Evolutionary conservation across 805 yeast genomes (phyloP), one percentile per base, ranked within the genome.

Genomic region (Starmerella cellae): DNA sequence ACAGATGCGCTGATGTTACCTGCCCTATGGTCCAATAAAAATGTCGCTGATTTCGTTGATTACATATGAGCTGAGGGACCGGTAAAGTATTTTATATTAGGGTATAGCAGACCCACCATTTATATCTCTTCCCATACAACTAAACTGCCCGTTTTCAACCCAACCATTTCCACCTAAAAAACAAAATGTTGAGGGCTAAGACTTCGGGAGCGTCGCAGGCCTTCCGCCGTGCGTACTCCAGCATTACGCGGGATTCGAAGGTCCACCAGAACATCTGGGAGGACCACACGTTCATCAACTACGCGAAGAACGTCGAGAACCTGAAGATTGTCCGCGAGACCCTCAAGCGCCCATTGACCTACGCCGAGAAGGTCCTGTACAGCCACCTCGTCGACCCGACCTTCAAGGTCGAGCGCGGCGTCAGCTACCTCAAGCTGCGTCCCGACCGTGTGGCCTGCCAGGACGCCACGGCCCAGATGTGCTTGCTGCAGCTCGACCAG

Each of bases 401-500:
- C 54, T 84, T 84, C 66, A 78, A 80, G 51, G 75, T 81, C 55
- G 74, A 67, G 65, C 79, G 97, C 64, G 96, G 97, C 61, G 74
- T 76, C 44, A 79, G 91, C 38, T 88, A 88, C 69, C 73, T 87
- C 65, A 88, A 88, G 68, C 74, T 88, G 62, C 79, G 94, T 68
- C 97, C 97, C 43, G 97, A 87, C 65, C 77, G 97, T 65, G 96
- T 88, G 48, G 96, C 96, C 38, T 85, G 94, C 81, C 97, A 87
- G 71, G 97, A 87, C 71, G 97, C 97, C 45, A 84, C 95, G 45
- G 96, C 96, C 45, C 97, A 87, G 71, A 87, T 87, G 97, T 95
- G 96, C 44, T 74, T 87, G 55, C 70, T 87, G 60, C 97, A 87
- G 70, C 48, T 50, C 19, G 54, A 51, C 42, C 54, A 50, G 44